Evolutionary conservation across 163 green algal genomes (phyloP).

Genomic region (Trebouxiophyceae sp.): DNA sequence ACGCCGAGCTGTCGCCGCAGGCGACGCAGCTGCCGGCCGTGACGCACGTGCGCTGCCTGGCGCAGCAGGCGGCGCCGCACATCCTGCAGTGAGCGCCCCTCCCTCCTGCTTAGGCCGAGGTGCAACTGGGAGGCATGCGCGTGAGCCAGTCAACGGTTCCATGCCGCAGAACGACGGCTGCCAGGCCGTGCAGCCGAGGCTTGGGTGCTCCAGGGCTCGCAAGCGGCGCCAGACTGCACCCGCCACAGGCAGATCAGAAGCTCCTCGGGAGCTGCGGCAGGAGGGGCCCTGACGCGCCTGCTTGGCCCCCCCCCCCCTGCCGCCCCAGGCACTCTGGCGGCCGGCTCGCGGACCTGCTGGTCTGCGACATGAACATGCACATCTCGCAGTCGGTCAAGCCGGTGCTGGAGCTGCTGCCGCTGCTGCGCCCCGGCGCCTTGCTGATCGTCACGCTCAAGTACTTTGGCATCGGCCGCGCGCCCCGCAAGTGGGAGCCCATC

Average conservation of each 20-base stretch:
- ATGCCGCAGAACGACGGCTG: too few species aligned
- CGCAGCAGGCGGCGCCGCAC: background rate
- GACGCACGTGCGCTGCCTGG: background rate
- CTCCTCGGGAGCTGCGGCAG: too few species aligned
- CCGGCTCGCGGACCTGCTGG: background rate
- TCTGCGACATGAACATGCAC: constrained; percentile 1
- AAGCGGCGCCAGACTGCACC: too few species aligned
- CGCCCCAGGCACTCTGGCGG: too few species aligned
- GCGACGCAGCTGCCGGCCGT: background rate
- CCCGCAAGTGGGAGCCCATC: background rate
- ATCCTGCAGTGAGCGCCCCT: background rate
- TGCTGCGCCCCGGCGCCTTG: background rate
- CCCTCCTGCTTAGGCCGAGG: too few species aligned
- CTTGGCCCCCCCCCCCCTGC: too few species aligned
- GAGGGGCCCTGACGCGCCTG: too few species aligned
- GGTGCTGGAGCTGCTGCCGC: background rate
- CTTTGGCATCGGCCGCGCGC: background rate
- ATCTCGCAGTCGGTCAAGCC: background rate
- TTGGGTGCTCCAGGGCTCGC: too few species aligned
- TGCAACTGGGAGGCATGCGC: too few species aligned
- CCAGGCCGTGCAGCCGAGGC: too few species aligned
- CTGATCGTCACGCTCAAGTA: constrained; percentile 1
- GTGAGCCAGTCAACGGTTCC: too few species aligned
- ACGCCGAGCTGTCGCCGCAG: background rate
- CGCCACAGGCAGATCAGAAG: too few species aligned